Evolutionary conservation across 257 asterid species (phyloP).

Genomic region (Salvia miltiorrhiza): DNA sequence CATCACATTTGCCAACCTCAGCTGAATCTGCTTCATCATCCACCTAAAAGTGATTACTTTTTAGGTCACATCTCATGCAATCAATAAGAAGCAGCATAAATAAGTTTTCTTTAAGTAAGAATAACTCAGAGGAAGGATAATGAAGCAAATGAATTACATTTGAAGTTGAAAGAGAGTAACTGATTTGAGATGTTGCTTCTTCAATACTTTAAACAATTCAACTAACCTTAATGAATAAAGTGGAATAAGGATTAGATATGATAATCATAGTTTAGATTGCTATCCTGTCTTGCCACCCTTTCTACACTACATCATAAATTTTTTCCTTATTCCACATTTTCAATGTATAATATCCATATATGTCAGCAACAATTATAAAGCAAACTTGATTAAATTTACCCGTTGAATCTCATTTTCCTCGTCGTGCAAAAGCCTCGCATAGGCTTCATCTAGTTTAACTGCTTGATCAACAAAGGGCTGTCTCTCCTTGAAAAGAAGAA

Average conservation of each 20-base stretch:
- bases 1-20: slow-evolving; percentile 39
- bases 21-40: slow-evolving; percentile 50
- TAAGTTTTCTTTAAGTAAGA: neutral
- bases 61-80: neutral
- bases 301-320: neutral
- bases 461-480: slow-evolving; percentile 44
- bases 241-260: neutral
- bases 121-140: neutral
- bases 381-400: slow-evolving; percentile 17
- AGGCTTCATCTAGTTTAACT: slow-evolving; percentile 32
- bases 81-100: neutral
- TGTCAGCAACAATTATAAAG: neutral
- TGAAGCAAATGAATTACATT: no score
- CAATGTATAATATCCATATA: no score
- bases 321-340: neutral
- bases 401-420: slow-evolving; percentile 33
- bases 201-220: neutral
- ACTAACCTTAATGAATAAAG: neutral
- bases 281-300: neutral
- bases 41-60: slow-evolving; percentile 30
- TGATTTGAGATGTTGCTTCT: neutral
- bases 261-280: neutral
- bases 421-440: slow-evolving; percentile 28
- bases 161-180: no score
- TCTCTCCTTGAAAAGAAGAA: slow-evolving; percentile 28